Percentiles rank a stretch among this genome's conserved stretches.
phyloP scores from a whole-genome alignment of 768 basidiomycete genomes.

The Termitomyces sp. region DNA sequence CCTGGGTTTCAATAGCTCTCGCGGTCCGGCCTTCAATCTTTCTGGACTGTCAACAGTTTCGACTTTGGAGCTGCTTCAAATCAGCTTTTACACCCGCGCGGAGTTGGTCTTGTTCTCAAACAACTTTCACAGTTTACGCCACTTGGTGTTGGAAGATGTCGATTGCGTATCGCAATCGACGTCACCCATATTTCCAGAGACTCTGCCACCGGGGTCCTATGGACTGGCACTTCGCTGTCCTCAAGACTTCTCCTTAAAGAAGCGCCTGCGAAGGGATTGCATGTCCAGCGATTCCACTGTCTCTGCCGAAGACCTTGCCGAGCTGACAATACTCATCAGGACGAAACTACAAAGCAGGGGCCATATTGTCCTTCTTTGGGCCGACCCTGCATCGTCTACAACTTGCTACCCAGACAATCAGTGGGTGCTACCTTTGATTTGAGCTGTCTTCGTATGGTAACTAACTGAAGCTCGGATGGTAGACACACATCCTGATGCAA shows the following conservation, averaged over 20 bases:
- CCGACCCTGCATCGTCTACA: constrained; percentile 5
- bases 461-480: background rate
- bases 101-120: constrained; percentile 7
- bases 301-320: constrained; percentile 4
- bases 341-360: background rate
- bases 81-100: background rate
- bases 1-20: background rate
- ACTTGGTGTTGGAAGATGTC: constrained; percentile 8
- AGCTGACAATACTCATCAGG: background rate
- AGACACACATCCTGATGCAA: constrained; percentile 12
- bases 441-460: background rate
- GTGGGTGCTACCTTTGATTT: background rate
- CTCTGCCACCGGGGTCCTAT: constrained; percentile 5
- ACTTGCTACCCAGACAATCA: constrained; percentile 6
- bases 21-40: background rate
- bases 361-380: constrained; percentile 6
- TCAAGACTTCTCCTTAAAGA: constrained; percentile 1
- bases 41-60: background rate
- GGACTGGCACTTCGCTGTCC: constrained; percentile 5
- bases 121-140: constrained; percentile 4
- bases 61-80: constrained; percentile 6
- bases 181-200: background rate
- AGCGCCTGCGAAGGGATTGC: constrained; percentile 5
- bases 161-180: background rate
- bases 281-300: background rate